Evolutionary conservation across 2,329 filamentous ascomycete genomes (phyloP).

Genomic region (Cryphonectria radicalis): DNA sequence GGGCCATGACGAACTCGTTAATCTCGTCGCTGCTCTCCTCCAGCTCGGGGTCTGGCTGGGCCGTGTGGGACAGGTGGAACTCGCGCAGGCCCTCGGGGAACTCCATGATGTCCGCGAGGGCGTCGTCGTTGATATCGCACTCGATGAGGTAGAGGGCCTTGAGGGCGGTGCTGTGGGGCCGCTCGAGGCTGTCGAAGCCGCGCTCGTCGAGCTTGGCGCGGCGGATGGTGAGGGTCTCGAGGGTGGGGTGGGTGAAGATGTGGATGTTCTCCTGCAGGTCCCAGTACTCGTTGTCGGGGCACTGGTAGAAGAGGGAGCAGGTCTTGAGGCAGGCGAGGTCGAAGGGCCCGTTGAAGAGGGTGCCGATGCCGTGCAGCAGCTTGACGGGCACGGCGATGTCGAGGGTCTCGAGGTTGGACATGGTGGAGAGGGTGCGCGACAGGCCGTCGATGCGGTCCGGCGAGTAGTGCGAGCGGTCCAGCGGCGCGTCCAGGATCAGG

Average conservation of each 20-base stretch:
- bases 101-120: conserved; percentile 45
- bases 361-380: conserved; percentile 51
- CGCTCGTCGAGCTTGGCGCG: conserved; percentile 51
- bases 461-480: conserved; percentile 40
- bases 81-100: conserved; percentile 50
- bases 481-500: conserved; percentile 44
- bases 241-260: conserved; percentile 54
- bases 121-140: conserved; percentile 55
- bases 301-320: conserved; percentile 53
- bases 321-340: conserved; percentile 52
- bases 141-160: conserved; percentile 51
- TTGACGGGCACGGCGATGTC: conserved; percentile 50
- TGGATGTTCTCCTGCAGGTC: conserved; percentile 57
- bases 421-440: conserved; percentile 51
- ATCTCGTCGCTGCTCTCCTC: conserved; percentile 54
- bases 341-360: conserved; percentile 55
- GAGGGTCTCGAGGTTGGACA: conserved; percentile 54
- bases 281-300: conserved; percentile 50
- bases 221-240: conserved; percentile 50
- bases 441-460: conserved; percentile 47
- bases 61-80: conserved; percentile 52
- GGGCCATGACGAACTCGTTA: conserved; percentile 51
- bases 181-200: conserved; percentile 53
- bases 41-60: conserved; percentile 45
- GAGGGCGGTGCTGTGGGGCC: conserved; percentile 50